These are phyloP conservation scores for Lagenaria siceraria DNA, from an alignment of 306 rosid species.

Conservation along the genomic window DNA sequence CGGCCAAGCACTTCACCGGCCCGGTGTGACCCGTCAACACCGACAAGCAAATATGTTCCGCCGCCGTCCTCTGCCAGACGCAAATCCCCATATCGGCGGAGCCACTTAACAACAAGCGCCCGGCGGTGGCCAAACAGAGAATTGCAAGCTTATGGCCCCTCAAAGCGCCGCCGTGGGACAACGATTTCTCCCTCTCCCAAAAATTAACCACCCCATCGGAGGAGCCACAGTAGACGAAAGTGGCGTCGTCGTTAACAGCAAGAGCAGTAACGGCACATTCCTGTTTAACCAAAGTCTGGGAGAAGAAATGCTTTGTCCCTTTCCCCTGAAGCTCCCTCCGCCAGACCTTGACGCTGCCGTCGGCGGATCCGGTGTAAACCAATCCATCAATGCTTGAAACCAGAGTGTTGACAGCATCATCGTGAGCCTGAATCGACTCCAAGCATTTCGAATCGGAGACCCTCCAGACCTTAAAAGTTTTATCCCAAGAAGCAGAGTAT, in stretches of 20 bases:
- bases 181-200: conserved; percentile 42
- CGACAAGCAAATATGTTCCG: conserved; percentile 34
- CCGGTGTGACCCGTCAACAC: conserved; percentile 59
- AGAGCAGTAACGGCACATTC: conserved; percentile 69
- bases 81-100: conserved; percentile 82
- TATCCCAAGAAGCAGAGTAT: conserved; percentile 92
- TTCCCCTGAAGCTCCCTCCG: conserved; percentile 72
- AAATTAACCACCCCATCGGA: conserved; percentile 68
- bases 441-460: conserved; percentile 56
- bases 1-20: conserved; percentile 82
- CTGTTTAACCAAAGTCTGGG: conserved; percentile 56
- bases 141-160: conserved; percentile 68
- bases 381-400: conserved; percentile 41
- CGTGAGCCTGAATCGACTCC: conserved; percentile 74
- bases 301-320: conserved; percentile 70
- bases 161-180: conserved; percentile 39
- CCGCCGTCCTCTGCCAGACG: conserved; percentile 47
- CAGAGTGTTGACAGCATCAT: conserved; percentile 69
- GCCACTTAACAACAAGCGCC: conserved; percentile 54
- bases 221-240: conserved; percentile 42
- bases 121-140: conserved; percentile 49
- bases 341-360: conserved; percentile 77
- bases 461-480: conserved; percentile 77
- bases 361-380: conserved; percentile 79
- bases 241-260: conserved; percentile 29